Evolutionary conservation across 257 asterid species (phyloP), one percentile per base, ranked within the genome.

Genomic region (Petunia axillaris): DNA sequence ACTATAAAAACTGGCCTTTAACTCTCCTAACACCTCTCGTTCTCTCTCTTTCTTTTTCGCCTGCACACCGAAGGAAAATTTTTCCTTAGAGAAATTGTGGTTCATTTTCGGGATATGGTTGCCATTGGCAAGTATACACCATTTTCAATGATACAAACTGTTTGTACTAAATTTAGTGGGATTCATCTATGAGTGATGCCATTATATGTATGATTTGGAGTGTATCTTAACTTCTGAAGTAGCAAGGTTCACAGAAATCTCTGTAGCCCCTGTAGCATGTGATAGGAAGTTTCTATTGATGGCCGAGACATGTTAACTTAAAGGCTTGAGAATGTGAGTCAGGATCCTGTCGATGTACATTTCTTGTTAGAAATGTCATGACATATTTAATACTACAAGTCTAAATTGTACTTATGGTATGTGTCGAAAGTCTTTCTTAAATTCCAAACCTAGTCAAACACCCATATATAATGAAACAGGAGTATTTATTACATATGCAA

Each of bases 181-280:
- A 3, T 44, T 46, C 77, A 46, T 46, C 58, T 70, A 44, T 9
- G 77, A 16, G 59, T 58, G 11, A 3, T 70, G 16, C 59, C 11
- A 4, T 70, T 25, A 46, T 70, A 25, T 25, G 59, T 9, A 25
- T 9, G 9, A 70, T 46, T 46, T 70, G 5, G 46, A 46, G 59
- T 46, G 59, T 70, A 46, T 38, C 77, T 9, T 46, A 46, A 70
- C 41, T 70, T 46, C 46, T 70, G 76, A 70, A 70, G 57, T 70
- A 9, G 6, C 43, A 5, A 8, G 59, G 14, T 70, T 70, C 59
- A 70, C 59, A 25, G 58, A 25, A 53, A 70, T 25, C 77, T 46
- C 37, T 70, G 59, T 70, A 4, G 59, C 77, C 59, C 43, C 77
- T 70, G 15, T 70, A 44, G 58, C 76, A 46, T 9, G 76, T 70